Conservation (phyloP, 257 asterid species). For the Ilex asprella region DNA sequence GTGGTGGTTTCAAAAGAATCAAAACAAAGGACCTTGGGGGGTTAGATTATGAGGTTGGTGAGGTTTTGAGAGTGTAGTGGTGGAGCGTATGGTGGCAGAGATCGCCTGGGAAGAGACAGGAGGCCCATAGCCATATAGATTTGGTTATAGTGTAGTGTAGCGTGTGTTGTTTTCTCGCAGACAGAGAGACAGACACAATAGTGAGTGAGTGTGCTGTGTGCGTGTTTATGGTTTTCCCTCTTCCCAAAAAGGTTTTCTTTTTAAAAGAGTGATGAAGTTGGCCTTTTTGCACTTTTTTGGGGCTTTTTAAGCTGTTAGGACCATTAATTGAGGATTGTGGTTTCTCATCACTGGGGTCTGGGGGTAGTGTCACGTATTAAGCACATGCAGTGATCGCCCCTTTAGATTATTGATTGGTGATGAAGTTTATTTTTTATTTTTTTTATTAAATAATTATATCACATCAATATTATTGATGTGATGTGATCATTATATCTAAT, state of each 20-base stretch:
- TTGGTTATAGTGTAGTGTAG: slow-evolving; percentile 6
- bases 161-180: background rate
- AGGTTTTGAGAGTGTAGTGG: background rate
- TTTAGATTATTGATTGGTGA: too few relatives aligned
- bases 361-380: too few relatives aligned
- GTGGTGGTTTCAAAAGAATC: background rate
- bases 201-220: background rate
- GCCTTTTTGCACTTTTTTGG: slow-evolving; percentile 15
- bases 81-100: background rate
- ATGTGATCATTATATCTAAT: too few relatives aligned
- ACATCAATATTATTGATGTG: too few relatives aligned
- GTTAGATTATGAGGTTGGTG: background rate
- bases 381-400: too few relatives aligned
- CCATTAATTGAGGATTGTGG: too few relatives aligned
- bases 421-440: too few relatives aligned
- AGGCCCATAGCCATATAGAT: slow-evolving; percentile 16
- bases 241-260: slow-evolving; percentile 5
- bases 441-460: too few relatives aligned
- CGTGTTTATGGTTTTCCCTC: background rate
- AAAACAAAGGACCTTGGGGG: background rate
- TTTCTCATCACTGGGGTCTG: too few relatives aligned
- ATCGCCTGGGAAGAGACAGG: background rate
- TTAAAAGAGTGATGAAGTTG: background rate
- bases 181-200: too few relatives aligned
- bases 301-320: too few relatives aligned